Evolutionary conservation across 495 filamentous ascomycete genomes (phyloP).

Genomic region (Hypomontagnella submonticulosa): DNA sequence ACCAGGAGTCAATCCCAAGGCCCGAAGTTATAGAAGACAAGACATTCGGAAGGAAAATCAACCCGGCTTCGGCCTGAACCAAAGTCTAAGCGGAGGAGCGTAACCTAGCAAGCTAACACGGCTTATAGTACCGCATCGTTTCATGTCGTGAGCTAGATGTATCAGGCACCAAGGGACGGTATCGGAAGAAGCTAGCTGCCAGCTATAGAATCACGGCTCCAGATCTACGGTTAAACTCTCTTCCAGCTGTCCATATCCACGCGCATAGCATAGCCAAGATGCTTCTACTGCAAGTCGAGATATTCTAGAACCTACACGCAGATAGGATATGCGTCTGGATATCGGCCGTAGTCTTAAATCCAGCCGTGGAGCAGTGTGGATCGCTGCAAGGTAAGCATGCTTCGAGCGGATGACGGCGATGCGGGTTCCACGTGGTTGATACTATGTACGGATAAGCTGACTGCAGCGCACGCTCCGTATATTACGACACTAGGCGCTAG

Average conservation of each 20-base stretch:
- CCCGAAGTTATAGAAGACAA: neutral
- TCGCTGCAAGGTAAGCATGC: conserved; percentile 15
- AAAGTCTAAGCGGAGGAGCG: neutral
- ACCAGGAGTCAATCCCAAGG: too few species aligned
- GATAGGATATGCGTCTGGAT: too few species aligned
- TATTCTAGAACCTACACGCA: too few species aligned
- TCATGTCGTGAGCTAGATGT: too few species aligned
- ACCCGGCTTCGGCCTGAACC: conserved; percentile 3
- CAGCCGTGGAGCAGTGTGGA: conserved; percentile 1
- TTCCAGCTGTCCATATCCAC: too few species aligned
- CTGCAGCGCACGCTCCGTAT: conserved; percentile 14
- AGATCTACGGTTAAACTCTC: too few species aligned
- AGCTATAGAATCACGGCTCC: neutral
- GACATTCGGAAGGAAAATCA: neutral
- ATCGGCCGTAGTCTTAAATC: too few species aligned
- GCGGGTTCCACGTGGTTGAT: conserved; percentile 37
- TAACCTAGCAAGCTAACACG: neutral
- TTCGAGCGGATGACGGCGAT: conserved; percentile 16
- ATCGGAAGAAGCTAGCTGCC: neutral
- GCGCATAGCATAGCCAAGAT: too few species aligned
- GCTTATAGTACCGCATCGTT: too few species aligned
- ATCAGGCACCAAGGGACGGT: neutral
- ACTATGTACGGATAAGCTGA: conserved; percentile 30
- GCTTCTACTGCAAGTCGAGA: too few species aligned
- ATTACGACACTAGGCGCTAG: neutral